Conservation (phyloP, 306 rosid species). For the Prunus davidiana region DNA sequence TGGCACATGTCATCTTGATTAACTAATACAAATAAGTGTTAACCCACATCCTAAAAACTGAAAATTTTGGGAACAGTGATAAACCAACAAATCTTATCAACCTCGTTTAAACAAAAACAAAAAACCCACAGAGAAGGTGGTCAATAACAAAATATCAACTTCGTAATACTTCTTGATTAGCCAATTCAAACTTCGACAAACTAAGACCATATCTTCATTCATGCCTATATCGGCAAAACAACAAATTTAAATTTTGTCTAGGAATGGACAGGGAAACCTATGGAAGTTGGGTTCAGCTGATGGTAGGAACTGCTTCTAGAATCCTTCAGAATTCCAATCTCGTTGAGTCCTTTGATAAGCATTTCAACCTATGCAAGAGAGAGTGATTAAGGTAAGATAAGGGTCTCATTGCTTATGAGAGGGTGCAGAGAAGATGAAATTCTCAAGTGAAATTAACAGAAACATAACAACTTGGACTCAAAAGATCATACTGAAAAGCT, state of each 20-base stretch:
- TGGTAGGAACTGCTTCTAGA: conserved; percentile 55
- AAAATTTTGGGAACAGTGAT: not conserved
- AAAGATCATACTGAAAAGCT: conserved; percentile 58
- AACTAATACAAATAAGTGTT: not conserved
- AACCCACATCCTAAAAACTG: not conserved
- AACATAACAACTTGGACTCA: not conserved
- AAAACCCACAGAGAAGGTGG: not conserved
- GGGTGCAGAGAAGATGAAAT: conserved; percentile 1
- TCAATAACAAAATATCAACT: not conserved
- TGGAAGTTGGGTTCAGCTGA: conserved; percentile 90
- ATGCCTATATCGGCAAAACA: conserved; percentile 4
- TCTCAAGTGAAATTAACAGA: not conserved
- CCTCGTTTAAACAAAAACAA: no score
- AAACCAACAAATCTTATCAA: not conserved
- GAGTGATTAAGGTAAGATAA: not conserved
- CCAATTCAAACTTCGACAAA: not conserved
- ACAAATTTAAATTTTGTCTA: conserved; percentile 9
- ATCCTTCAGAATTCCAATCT: conserved; percentile 68
- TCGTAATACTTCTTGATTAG: not conserved
- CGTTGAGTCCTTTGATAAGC: conserved; percentile 77
- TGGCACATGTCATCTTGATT: not conserved
- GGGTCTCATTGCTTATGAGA: not conserved
- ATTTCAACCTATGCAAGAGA: conserved; percentile 58
- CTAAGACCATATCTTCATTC: not conserved
- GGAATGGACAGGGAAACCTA: conserved; percentile 46